These are phyloP conservation scores for Bryoglossum gracile DNA, from an alignment of 495 filamentous ascomycete genomes.

Conservation along the genomic window DNA sequence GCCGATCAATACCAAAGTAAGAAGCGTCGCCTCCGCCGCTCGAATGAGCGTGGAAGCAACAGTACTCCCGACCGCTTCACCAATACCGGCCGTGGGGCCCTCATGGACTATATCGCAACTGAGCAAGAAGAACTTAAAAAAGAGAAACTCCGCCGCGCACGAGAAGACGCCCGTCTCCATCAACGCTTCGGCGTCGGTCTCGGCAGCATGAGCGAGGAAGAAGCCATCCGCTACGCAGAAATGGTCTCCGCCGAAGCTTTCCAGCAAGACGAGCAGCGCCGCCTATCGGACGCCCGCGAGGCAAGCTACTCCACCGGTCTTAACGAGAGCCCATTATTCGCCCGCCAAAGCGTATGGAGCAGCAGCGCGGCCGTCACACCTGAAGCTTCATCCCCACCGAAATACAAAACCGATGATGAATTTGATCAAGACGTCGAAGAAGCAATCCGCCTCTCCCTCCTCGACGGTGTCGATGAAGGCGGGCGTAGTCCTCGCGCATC, in stretches of 20 bases:
- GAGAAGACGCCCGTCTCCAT: conserved; percentile 59
- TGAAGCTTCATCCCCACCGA: conserved; percentile 39
- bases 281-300: conserved; percentile 35
- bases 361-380: conserved; percentile 43
- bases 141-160: conserved; percentile 51
- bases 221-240: conserved; percentile 80
- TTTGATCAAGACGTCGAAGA: conserved; percentile 71
- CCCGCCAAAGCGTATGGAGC: conserved; percentile 34
- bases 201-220: conserved; percentile 75
- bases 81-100: conserved; percentile 51
- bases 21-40: conserved; percentile 55
- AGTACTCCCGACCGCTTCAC: conserved; percentile 49
- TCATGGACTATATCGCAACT: conserved; percentile 73
- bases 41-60: conserved; percentile 49
- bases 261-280: conserved; percentile 51
- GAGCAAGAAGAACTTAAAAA: conserved; percentile 71
- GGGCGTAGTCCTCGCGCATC: conserved; percentile 63
- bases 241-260: conserved; percentile 80
- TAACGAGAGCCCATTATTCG: conserved; percentile 43
- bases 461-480: conserved; percentile 58
- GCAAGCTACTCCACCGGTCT: conserved; percentile 41
- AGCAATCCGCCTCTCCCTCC: conserved; percentile 70
- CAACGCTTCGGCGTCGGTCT: conserved; percentile 77
- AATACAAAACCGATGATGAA: conserved; percentile 48
- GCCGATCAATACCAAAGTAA: conserved; percentile 57